phyloP scores from a whole-genome alignment of 225 moss, liverwort and hornwort genomes.

The Anthoceros angustus region DNA sequence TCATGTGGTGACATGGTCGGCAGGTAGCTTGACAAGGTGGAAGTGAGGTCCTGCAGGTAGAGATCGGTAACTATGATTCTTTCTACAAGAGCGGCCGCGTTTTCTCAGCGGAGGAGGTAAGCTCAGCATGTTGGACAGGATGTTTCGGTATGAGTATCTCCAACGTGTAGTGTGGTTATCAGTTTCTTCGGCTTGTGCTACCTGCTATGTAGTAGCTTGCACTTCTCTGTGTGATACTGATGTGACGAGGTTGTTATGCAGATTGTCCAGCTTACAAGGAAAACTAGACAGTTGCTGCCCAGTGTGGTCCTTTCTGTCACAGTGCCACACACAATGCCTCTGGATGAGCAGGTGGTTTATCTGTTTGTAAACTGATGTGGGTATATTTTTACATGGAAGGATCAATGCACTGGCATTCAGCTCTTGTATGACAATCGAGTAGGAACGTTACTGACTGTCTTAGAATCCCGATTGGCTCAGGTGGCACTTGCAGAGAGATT shows the following conservation, averaged over 20 bases:
- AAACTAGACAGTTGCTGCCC: conserved; percentile 59
- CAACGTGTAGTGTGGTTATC: not conserved
- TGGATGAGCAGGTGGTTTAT: conserved; percentile 53
- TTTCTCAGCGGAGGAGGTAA: conserved; percentile 69
- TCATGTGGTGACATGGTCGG: not conserved
- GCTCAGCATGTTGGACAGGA: not conserved
- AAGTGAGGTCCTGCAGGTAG: conserved; percentile 28
- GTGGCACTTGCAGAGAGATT: conserved; percentile 73
- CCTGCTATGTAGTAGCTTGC: not conserved
- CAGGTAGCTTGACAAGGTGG: not conserved
- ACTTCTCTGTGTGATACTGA: not conserved
- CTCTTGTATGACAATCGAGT: not conserved
- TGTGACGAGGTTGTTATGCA: conserved; percentile 12
- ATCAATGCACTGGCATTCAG: not conserved
- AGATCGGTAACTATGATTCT: conserved; percentile 86
- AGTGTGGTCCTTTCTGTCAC: conserved; percentile 72
- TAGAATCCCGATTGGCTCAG: conserved; percentile 13
- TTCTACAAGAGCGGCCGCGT: conserved; percentile 77
- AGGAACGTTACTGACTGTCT: not conserved
- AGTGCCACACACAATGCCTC: conserved; percentile 70
- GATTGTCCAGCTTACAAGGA: conserved; percentile 66
- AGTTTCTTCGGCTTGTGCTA: not conserved
- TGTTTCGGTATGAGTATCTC: not conserved
- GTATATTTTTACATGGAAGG: not conserved
- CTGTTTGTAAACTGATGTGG: not conserved